These are phyloP conservation scores for Chlorella sorokiniana DNA, from an alignment of 139 green algal species.

Conservation along the genomic window DNA sequence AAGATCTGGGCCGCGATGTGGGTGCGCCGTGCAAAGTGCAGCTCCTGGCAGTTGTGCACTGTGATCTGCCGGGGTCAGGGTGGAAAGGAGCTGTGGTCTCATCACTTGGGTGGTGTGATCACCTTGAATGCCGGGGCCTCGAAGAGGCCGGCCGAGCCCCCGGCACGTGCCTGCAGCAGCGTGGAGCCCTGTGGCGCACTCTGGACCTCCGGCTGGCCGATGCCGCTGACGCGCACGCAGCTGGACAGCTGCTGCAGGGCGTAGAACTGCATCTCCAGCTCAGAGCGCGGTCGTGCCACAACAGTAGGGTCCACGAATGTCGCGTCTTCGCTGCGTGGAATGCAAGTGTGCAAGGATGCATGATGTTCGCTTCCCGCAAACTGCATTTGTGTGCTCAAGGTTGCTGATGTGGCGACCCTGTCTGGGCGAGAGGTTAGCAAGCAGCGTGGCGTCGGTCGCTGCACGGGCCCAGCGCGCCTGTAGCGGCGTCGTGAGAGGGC, in stretches of 20 bases:
- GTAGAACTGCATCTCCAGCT: slow-evolving; percentile 22
- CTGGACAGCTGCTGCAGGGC: slow-evolving; percentile 26
- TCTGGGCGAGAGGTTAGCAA: too few relatives aligned
- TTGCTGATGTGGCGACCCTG: too few relatives aligned
- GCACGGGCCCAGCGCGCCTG: neutral
- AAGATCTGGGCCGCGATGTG: neutral
- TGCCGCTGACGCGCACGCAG: neutral
- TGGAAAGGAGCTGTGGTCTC: neutral
- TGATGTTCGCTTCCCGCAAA: too few relatives aligned
- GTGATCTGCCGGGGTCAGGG: neutral
- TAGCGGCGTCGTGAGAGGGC: neutral
- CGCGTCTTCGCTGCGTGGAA: neutral
- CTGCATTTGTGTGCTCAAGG: too few relatives aligned
- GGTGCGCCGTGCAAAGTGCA: neutral
- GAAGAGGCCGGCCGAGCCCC: too few relatives aligned
- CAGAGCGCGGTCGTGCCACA: neutral
- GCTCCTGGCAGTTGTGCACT: neutral
- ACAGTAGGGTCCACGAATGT: slow-evolving; percentile 20
- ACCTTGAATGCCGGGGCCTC: too few relatives aligned
- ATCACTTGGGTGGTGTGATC: too few relatives aligned
- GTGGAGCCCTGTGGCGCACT: neutral
- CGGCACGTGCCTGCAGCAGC: slow-evolving; percentile 28
- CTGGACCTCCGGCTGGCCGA: slow-evolving; percentile 4
- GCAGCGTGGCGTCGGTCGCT: too few relatives aligned
- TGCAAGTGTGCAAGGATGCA: neutral